These are phyloP conservation scores for Linaria vulgaris DNA, from an alignment of 257 asterid genomes.

Conservation along the genomic window DNA sequence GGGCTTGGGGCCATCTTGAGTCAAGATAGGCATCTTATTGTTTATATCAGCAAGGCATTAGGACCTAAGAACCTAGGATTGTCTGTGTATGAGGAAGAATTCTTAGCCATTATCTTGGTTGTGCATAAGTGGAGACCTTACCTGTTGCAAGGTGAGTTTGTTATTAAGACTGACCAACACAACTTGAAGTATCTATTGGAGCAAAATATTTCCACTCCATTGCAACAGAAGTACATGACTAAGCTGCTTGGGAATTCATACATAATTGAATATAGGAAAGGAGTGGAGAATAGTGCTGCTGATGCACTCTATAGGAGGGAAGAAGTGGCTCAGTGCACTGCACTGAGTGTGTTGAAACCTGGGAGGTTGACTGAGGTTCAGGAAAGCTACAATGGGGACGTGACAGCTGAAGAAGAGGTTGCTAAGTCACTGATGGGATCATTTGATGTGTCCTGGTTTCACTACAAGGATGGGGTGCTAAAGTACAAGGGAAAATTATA, in stretches of 20 bases:
- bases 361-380: too few species aligned
- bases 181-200: not conserved
- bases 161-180: not conserved
- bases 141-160: not conserved
- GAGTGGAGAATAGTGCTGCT: not conserved
- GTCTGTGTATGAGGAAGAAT: not conserved
- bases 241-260: not conserved
- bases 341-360: too few species aligned
- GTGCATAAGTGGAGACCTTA: conserved; percentile 13
- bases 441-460: too few species aligned
- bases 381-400: too few species aligned
- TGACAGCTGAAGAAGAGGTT: too few species aligned
- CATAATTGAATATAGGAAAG: not conserved
- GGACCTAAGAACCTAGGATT: not conserved
- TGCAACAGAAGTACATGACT: not conserved
- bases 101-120: not conserved
- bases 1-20: not conserved
- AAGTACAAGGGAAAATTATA: too few species aligned
- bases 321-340: too few species aligned
- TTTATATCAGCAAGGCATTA: not conserved
- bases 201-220: not conserved
- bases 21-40: not conserved
- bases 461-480: too few species aligned
- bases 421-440: too few species aligned
- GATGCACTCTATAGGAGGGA: not conserved